These are phyloP conservation scores for Elongisporangium anandrum DNA, from an alignment of 352 stramenopile genomes.

Conservation along the genomic window DNA sequence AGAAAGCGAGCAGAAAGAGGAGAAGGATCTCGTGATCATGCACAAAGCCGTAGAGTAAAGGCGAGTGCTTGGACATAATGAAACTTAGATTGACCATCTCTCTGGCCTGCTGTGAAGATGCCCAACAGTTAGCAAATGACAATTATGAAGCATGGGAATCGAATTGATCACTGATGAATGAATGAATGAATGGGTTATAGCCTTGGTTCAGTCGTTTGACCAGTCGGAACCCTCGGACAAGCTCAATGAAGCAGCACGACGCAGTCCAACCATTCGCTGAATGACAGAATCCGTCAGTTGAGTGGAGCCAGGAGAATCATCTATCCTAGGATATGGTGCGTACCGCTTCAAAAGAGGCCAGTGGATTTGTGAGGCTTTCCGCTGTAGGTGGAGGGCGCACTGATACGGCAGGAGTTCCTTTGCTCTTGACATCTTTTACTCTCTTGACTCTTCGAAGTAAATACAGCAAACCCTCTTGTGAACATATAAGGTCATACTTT, in stretches of 20 bases:
- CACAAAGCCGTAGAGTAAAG: background rate
- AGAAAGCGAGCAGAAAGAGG: background rate
- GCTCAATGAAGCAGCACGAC: conserved; percentile 70
- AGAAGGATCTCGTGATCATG: background rate
- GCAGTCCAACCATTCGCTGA: conserved; percentile 82
- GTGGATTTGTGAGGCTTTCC: conserved; percentile 43
- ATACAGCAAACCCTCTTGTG: no score
- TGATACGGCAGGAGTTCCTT: conserved; percentile 11
- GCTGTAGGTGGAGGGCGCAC: conserved; percentile 24
- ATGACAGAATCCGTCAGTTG: conserved; percentile 3
- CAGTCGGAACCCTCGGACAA: conserved; percentile 85
- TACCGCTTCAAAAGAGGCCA: conserved; percentile 64
- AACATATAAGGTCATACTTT: no score
- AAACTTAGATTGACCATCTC: no score
- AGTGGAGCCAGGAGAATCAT: background rate
- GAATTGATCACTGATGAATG: background rate
- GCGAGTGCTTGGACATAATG: no score
- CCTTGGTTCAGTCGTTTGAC: conserved; percentile 62
- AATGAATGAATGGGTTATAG: no score
- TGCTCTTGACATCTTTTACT: conserved; percentile 33
- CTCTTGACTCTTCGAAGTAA: no score
- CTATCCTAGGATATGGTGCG: no score
- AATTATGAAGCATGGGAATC: background rate
- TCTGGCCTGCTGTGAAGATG: no score
- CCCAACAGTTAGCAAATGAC: no score